These are phyloP conservation scores for Termitomyces bulborhizus DNA, from an alignment of 768 basidiomycete genomes.

Conservation along the genomic window DNA sequence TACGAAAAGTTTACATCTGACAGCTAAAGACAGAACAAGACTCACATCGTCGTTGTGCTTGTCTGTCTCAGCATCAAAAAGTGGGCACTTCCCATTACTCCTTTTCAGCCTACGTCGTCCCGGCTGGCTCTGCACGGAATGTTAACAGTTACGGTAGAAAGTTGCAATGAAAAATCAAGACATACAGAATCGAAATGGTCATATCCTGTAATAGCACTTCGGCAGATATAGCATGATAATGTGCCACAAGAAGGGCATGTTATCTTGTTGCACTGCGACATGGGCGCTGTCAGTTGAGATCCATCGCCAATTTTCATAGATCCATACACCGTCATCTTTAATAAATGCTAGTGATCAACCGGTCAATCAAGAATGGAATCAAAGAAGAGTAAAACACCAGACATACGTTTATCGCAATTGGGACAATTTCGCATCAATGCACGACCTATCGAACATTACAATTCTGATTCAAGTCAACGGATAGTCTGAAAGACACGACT, in stretches of 20 bases:
- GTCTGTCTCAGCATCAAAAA: slow-evolving; percentile 4
- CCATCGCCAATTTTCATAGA: background rate
- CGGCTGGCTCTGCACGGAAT: background rate
- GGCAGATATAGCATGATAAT: slow-evolving; percentile 68
- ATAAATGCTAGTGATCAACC: slow-evolving; percentile 5
- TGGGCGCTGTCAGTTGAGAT: background rate
- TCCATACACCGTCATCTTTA: slow-evolving; percentile 11
- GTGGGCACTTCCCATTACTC: slow-evolving; percentile 4
- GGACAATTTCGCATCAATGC: slow-evolving; percentile 76
- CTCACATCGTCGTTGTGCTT: slow-evolving; percentile 7
- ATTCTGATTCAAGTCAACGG: background rate
- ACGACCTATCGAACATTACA: slow-evolving; percentile 31
- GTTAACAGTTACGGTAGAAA: background rate
- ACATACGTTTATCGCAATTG: slow-evolving; percentile 57
- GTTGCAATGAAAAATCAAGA: background rate
- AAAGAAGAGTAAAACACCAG: background rate
- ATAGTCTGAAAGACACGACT: slow-evolving; percentile 7
- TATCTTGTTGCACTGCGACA: slow-evolving; percentile 72
- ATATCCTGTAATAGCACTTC: slow-evolving; percentile 54
- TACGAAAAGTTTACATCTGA: slow-evolving; percentile 14
- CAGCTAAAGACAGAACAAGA: background rate
- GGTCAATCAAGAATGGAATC: background rate
- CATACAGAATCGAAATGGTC: slow-evolving; percentile 44
- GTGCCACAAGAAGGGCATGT: slow-evolving; percentile 50
- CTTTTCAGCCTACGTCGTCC: background rate